Base-by-base conservation (phyloP, 305 asterid species). In the Rubia tinctorum region DNA sequence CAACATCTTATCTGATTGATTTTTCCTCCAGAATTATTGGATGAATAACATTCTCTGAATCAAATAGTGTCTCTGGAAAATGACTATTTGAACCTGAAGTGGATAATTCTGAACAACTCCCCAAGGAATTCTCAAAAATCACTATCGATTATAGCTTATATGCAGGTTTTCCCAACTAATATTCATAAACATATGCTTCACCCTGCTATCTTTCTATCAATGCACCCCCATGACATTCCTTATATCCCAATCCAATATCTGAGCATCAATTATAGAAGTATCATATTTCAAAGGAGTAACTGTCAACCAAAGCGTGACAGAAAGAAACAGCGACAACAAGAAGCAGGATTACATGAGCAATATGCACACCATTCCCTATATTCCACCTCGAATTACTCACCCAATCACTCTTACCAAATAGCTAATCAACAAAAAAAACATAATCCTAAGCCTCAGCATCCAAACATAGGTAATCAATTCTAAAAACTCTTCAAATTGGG, bases 341-440 rank as follows among this genome's bases (percentile, higher is more conserved):
- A 68, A 90, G 87, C 75, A 95, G 96, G 81, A 86, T 74, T 75
- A 86, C 80, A 83, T 89, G 89, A 42, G 88, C 85, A 73, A 82
- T 67, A 59, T 98, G 92, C 72, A 88, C 76, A 71, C 81, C 80
- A 71, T 86, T 87, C 72, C 87, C 90, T 47, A 84, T 78, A 75
- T 84, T 85, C 97, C 98, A 92, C 84, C 84, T 90, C 76, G 90
- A 83, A 80, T 87, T 88, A 80, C 77, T 81, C 72, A 86, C 96
- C 98, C 99, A 95, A 66, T 95, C 98, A 77, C 96, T 87, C 76
- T 82, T 86, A 51, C 99, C 99, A 71, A 95, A 92, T 62, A 89
- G 78, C 88, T 92, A 79, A 82, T 95, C 98, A n/a, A 89, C 88
- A n/a, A n/a, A 66, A 86, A 83, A 81, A 95, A 95, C 75, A 89